Evolutionary conservation across 2,329 filamentous ascomycete species (phyloP).

Genomic region (Phialophora tarda): DNA sequence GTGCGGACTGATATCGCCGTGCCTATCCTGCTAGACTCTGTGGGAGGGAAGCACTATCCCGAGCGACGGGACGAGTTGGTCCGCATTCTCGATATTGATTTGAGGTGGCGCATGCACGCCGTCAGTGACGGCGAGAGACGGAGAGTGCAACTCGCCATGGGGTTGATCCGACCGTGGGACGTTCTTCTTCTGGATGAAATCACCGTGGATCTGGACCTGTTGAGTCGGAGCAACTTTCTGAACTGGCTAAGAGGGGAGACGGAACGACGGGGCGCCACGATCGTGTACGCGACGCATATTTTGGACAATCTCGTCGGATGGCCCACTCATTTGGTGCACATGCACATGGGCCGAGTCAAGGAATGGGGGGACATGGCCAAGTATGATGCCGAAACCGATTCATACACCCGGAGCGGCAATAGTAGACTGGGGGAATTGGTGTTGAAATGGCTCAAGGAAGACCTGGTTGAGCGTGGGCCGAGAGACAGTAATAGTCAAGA

Average conservation of each 20-base stretch:
- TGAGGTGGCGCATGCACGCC: conserved; percentile 92
- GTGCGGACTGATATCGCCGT: conserved; percentile 95
- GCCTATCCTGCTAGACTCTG: conserved; percentile 77
- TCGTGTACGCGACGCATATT: conserved; percentile 98
- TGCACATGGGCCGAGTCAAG: conserved; percentile 86
- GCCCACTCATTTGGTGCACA: conserved; percentile 95
- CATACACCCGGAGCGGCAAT: conserved; percentile 64
- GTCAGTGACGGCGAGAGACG: conserved; percentile 91
- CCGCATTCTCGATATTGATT: conserved; percentile 86
- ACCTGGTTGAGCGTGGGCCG: conserved; percentile 38
- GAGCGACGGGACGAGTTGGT: conserved; percentile 86
- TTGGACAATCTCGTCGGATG: conserved; percentile 92
- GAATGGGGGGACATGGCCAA: conserved; percentile 78
- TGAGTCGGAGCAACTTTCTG: conserved; percentile 83
- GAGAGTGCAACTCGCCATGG: conserved; percentile 95
- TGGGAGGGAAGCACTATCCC: conserved; percentile 84
- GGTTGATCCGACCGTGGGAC: conserved; percentile 86
- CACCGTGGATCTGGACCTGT: conserved; percentile 91
- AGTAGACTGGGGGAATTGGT: conserved; percentile 86
- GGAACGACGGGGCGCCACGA: conserved; percentile 78
- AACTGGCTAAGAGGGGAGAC: conserved; percentile 87
- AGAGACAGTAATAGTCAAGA: conserved; percentile 46
- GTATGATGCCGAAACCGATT: conserved; percentile 58
- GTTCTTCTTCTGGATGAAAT: conserved; percentile 94
- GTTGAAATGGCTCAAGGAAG: conserved; percentile 76